Conservation (phyloP, 352 stramenopile genomes). For the Aphanomyces euteiches region DNA sequence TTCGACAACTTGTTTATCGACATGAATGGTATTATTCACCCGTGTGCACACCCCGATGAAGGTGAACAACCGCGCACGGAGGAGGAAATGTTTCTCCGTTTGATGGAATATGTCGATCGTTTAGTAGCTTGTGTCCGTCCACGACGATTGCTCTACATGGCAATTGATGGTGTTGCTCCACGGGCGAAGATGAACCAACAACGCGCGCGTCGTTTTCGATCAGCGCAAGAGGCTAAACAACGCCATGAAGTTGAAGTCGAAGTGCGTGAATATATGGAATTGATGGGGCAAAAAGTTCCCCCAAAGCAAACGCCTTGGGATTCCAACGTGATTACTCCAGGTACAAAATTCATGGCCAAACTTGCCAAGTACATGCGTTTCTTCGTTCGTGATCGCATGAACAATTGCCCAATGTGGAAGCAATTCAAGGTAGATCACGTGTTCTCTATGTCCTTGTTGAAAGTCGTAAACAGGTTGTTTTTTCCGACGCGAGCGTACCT, state of each 20-base stretch:
- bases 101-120: slow-evolving; percentile 95
- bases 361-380: slow-evolving; percentile 88
- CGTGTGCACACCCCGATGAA: slow-evolving; percentile 96
- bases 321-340: slow-evolving; percentile 99
- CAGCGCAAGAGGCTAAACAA: slow-evolving; percentile 94
- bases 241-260: slow-evolving; percentile 89
- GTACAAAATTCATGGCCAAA: slow-evolving; percentile 97
- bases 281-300: slow-evolving; percentile 80
- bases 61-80: slow-evolving; percentile 90
- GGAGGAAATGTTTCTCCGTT: slow-evolving; percentile 97
- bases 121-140: slow-evolving; percentile 93
- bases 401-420: slow-evolving; percentile 92
- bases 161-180: slow-evolving; percentile 98
- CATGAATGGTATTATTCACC: slow-evolving; percentile 99
- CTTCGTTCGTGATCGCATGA: slow-evolving; percentile 93
- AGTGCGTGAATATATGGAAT: slow-evolving; percentile 88
- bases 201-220: slow-evolving; percentile 93
- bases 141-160: slow-evolving; percentile 95
- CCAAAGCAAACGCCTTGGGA: slow-evolving; percentile 91
- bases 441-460: slow-evolving; percentile 11
- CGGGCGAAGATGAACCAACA: slow-evolving; percentile 99
- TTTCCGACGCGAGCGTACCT: slow-evolving; percentile 94
- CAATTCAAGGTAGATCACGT: slow-evolving; percentile 74
- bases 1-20: slow-evolving; percentile 99
- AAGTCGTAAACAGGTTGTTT: slow-evolving; percentile 70